Evolutionary conservation across 352 stramenopile species (phyloP), one percentile per base, ranked within the genome.

Genomic region (Detonula confervacea): DNA sequence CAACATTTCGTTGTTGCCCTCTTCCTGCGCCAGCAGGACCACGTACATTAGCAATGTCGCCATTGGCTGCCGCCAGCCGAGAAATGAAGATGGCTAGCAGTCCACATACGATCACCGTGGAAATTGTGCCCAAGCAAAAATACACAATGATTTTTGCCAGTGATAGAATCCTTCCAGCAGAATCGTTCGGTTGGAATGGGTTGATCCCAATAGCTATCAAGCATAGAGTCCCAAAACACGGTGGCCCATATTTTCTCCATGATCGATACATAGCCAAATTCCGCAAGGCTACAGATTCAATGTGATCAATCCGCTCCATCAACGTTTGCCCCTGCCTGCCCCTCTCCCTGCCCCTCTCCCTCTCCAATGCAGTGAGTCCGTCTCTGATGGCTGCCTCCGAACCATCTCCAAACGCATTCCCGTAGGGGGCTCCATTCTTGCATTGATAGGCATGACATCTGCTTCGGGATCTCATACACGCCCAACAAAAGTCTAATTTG

Each of bases 401-500:
- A 33, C 65, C 73, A 35, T 71, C 57, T 46, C 63, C 67, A 49
- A 77, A 75, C 9, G 80, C 83, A 76, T 87, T 87, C 1, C 84
- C 74, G 61, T 81, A 91, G 14, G 73, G 77, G 57, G 84, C 85
- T 18, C 82, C 82, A 75, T 88, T 81, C n/a, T 59, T 51, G 57
- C 86, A 91, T 25, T 80, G 42, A 56, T 81, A 91, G 2, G 86
- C 67, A 59, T 25, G 20, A 59, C 86, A 91, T 30, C 6, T 18
- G 5, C 75, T 86, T 35, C 60, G 54, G 0, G 75, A 33, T 64
- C 73, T 59, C 80, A 91, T 89, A 42, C 86, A 91, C 0, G 76
- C 76, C 86, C 86, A 91, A 68, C 86, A 91, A 76, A 91, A 91
- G 0, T 80, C 57, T 9, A 71, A 56, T 5, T 65, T 27, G 63